phyloP scores from a whole-genome alignment of 2,329 filamentous ascomycete species.

The Talaromyces sp. region DNA sequence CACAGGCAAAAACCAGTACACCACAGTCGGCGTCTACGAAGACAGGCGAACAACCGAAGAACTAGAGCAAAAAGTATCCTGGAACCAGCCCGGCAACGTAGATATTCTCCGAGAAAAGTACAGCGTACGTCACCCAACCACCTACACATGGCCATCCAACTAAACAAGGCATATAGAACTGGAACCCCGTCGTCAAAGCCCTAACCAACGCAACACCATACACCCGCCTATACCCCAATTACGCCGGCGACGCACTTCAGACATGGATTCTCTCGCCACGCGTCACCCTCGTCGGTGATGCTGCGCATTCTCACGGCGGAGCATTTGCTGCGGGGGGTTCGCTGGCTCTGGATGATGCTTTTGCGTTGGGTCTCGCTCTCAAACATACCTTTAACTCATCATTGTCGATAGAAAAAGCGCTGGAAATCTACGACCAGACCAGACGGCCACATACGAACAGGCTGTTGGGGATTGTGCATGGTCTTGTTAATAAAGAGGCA shows the following conservation, averaged over 20 bases:
- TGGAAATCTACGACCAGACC: constrained; percentile 39
- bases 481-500: constrained; percentile 14
- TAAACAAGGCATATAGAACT: constrained; percentile 25
- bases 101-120: constrained; percentile 28
- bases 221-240: constrained; percentile 39
- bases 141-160: neutral
- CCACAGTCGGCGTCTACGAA: constrained; percentile 36
- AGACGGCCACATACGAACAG: constrained; percentile 41
- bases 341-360: constrained; percentile 28
- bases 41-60: constrained; percentile 30
- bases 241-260: constrained; percentile 33
- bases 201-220: constrained; percentile 38
- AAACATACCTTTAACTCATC: constrained; percentile 24
- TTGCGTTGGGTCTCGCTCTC: constrained; percentile 37
- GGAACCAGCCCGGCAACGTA: constrained; percentile 36
- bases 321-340: constrained; percentile 26
- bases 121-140: constrained; percentile 11
- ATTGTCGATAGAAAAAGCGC: constrained; percentile 22
- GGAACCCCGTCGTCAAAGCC: constrained; percentile 37
- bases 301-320: constrained; percentile 26
- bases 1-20: constrained; percentile 33
- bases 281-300: constrained; percentile 23
- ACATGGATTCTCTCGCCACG: constrained; percentile 37
- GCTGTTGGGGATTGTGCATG: constrained; percentile 31
- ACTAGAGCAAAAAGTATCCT: constrained; percentile 25